Conservation (phyloP, 352 stramenopile species). For the Aphanomyces cochlioides region DNA sequence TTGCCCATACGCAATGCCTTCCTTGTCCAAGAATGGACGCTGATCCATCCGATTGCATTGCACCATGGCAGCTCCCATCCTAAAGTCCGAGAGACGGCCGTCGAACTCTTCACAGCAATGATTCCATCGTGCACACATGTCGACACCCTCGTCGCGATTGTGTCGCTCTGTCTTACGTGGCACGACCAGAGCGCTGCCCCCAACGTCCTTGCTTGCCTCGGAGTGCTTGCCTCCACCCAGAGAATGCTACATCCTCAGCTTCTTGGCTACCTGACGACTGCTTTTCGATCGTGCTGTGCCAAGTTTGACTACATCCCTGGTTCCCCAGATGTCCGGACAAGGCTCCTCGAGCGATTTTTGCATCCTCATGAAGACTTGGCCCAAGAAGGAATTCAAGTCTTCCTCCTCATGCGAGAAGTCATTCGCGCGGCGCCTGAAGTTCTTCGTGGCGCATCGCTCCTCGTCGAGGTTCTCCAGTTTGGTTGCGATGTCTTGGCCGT, state of each 20-base stretch:
- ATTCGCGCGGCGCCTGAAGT: background rate
- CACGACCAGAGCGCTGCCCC: slow-evolving; percentile 22
- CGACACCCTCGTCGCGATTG: slow-evolving; percentile 16
- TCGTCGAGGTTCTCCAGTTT: slow-evolving; percentile 22
- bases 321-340: background rate
- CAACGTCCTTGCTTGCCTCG: slow-evolving; percentile 10
- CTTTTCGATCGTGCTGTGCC: slow-evolving; percentile 10
- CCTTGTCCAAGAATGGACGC: slow-evolving; percentile 19
- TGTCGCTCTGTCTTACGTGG: slow-evolving; percentile 12
- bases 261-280: background rate
- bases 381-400: slow-evolving; percentile 5
- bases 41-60: slow-evolving; percentile 3
- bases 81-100: slow-evolving; percentile 19
- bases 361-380: slow-evolving; percentile 10
- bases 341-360: slow-evolving; percentile 16
- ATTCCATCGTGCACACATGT: slow-evolving; percentile 1
- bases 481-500: slow-evolving; percentile 19
- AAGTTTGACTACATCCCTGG: slow-evolving; percentile 20
- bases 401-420: slow-evolving; percentile 14
- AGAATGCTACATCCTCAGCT: slow-evolving; percentile 13
- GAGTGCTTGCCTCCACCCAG: slow-evolving; percentile 1
- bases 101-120: slow-evolving; percentile 11
- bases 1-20: slow-evolving; percentile 25
- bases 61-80: background rate
- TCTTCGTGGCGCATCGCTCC: background rate